Conservation (phyloP, 805 yeast species). For the Lachancea kluyveri region DNA sequence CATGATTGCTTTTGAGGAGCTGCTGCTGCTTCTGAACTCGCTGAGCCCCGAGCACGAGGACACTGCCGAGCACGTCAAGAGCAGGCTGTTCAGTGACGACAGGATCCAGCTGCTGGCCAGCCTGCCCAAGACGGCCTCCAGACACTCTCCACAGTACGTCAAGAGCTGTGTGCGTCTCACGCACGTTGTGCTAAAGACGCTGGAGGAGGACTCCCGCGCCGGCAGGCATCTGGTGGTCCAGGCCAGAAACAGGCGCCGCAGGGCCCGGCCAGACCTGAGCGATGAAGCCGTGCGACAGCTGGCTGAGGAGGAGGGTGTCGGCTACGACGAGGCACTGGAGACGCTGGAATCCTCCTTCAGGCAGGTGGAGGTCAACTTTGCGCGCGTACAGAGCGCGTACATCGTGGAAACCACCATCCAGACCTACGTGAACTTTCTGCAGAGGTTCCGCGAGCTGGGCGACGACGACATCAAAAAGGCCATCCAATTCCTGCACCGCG, state of each 20-base stretch:
- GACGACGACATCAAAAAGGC: conserved; percentile 56
- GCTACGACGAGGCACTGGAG: conserved; percentile 30
- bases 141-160: conserved; percentile 57
- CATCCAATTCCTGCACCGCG: conserved; percentile 62
- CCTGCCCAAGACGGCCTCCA: conserved; percentile 58
- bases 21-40: conserved; percentile 41
- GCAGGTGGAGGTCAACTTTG: conserved; percentile 18
- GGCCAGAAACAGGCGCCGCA: conserved; percentile 35
- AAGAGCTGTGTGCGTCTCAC: conserved; percentile 57
- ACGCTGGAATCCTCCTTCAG: conserved; percentile 13
- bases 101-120: conserved; percentile 46
- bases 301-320: conserved; percentile 30
- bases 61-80: conserved; percentile 49
- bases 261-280: too few species aligned
- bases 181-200: conserved; percentile 55
- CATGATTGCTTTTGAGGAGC: conserved; percentile 58
- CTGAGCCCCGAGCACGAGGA: conserved; percentile 37
- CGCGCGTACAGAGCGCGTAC: conserved; percentile 18
- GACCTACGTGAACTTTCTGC: conserved; percentile 57
- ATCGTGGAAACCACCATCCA: conserved; percentile 51
- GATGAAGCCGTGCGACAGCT: conserved; percentile 33
- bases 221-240: conserved; percentile 43
- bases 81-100: conserved; percentile 66
- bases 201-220: too few species aligned
- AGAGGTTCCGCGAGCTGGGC: conserved; percentile 54